phyloP scores from a whole-genome alignment of 768 basidiomycete species.

The Suillus variegatus region DNA sequence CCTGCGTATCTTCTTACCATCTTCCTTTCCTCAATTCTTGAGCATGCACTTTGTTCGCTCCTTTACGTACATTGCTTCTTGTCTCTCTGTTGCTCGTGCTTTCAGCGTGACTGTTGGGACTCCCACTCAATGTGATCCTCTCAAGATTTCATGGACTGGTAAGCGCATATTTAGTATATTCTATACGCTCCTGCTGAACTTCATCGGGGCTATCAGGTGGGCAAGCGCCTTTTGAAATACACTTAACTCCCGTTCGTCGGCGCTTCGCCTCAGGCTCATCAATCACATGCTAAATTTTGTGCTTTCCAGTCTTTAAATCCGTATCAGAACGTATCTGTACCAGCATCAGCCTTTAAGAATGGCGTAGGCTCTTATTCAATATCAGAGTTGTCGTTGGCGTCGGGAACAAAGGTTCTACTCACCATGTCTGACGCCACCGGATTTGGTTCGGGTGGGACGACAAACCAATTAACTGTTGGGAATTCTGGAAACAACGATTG shows the following conservation, averaged over 20 bases:
- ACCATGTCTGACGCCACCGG: background rate
- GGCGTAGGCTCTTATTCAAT: background rate
- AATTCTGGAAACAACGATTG: slow-evolving; percentile 44
- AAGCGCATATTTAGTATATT: background rate
- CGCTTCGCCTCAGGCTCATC: background rate
- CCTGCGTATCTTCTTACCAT: slow-evolving; percentile 7
- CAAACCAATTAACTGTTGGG: slow-evolving; percentile 49
- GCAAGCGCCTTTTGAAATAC: background rate
- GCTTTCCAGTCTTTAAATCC: background rate
- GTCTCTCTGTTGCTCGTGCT: background rate
- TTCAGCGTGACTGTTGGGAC: background rate
- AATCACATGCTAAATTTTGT: background rate
- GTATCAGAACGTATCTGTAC: background rate
- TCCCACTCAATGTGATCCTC: background rate
- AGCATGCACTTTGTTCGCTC: slow-evolving; percentile 27
- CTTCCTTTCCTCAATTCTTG: slow-evolving; percentile 15
- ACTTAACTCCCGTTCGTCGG: background rate
- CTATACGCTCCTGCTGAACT: background rate
- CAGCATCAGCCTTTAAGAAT: background rate
- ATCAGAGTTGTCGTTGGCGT: background rate
- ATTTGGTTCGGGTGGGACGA: slow-evolving; percentile 38
- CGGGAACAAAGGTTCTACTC: background rate
- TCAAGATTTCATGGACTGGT: background rate
- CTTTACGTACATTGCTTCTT: slow-evolving; percentile 20
- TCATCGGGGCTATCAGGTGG: background rate